These are phyloP conservation scores for Trichoderma asperelloides DNA, from an alignment of 495 filamentous ascomycete genomes.

Conservation along the genomic window DNA sequence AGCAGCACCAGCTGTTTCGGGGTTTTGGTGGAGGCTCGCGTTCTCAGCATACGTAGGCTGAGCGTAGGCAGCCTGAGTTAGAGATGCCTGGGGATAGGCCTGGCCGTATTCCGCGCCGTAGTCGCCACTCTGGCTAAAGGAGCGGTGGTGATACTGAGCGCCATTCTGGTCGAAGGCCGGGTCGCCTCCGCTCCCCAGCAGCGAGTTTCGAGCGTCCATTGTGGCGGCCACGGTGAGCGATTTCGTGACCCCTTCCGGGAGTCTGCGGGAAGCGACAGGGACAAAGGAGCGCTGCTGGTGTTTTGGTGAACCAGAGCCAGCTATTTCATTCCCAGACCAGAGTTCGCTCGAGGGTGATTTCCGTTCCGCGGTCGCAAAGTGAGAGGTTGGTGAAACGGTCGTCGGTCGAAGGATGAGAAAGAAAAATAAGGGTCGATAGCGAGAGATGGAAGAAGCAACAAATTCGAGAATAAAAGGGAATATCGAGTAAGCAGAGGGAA, in stretches of 20 bases:
- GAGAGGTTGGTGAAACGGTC: not conserved
- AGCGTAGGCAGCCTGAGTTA: conserved; percentile 9
- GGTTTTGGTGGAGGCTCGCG: conserved; percentile 6
- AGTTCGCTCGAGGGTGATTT: not conserved
- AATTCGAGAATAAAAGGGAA: not conserved
- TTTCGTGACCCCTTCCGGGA: conserved; percentile 21
- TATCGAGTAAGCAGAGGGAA: not conserved
- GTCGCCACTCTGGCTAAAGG: conserved; percentile 15
- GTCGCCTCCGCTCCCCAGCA: conserved; percentile 22
- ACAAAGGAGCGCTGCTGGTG: not conserved
- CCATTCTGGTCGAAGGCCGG: conserved; percentile 11
- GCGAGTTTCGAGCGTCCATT: conserved; percentile 31
- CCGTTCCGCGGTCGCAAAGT: not conserved
- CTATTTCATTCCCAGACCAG: not conserved
- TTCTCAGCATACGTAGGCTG: conserved; percentile 5
- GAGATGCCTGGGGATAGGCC: conserved; percentile 8
- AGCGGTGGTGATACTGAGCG: conserved; percentile 14
- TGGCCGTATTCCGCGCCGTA: conserved; percentile 15
- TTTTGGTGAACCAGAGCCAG: not conserved
- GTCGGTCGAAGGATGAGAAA: conserved; percentile 12
- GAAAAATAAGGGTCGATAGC: conserved; percentile 10
- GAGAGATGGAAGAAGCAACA: not conserved
- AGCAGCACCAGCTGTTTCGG: conserved; percentile 5
- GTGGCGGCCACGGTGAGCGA: conserved; percentile 29
- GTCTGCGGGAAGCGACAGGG: conserved; percentile 13